Evolutionary conservation across 169 alveolate species (phyloP).

Genomic region (Eimeria maxima): DNA sequence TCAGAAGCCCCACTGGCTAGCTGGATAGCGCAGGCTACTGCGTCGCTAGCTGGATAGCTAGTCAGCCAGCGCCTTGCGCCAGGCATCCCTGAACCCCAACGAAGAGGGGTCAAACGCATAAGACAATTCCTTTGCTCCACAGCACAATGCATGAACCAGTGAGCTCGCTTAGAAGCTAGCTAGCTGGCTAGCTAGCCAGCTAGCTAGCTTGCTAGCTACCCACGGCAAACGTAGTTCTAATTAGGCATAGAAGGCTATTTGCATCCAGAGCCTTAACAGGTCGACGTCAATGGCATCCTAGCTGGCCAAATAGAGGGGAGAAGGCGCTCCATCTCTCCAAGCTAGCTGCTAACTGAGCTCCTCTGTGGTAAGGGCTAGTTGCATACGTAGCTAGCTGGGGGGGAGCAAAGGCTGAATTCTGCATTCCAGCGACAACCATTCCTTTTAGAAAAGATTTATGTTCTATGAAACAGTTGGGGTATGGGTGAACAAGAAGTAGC

Average conservation of each 20-base stretch:
- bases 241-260: not conserved
- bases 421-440: too few species aligned
- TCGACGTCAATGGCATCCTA: not conserved
- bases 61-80: not conserved
- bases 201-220: conserved; percentile 21
- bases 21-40: not conserved
- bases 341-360: not conserved
- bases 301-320: not conserved
- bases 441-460: too few species aligned
- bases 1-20: not conserved
- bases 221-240: not conserved
- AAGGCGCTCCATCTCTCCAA: not conserved
- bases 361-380: not conserved
- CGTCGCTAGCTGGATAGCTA: not conserved
- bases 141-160: not conserved
- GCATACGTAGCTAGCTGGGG: not conserved
- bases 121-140: not conserved
- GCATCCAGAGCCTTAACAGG: not conserved
- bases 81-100: not conserved
- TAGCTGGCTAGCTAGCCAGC: not conserved
- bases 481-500: not conserved
- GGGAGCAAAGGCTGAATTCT: not conserved
- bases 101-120: not conserved
- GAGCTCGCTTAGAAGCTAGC: not conserved
- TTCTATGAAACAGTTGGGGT: too few species aligned